phyloP scores from a whole-genome alignment of 192 early-diverging fungal genomes.

The Backusella luteola region DNA sequence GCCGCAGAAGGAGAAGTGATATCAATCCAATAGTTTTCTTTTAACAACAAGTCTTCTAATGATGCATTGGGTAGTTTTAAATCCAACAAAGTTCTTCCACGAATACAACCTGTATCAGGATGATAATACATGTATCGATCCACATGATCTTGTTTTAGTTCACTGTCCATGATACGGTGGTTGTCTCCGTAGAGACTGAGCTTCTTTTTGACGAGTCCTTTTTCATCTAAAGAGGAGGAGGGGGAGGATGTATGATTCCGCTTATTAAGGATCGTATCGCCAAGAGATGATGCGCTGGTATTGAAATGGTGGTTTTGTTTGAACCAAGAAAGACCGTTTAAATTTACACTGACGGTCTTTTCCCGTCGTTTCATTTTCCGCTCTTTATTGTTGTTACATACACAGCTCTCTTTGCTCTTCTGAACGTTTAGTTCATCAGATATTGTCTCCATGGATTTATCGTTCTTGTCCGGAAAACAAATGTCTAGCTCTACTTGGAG shows the following conservation, averaged over 20 bases:
- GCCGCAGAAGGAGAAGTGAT: slow-evolving; percentile 45
- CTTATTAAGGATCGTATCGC: background rate
- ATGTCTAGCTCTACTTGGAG: slow-evolving; percentile 7
- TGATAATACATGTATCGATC: slow-evolving; percentile 68
- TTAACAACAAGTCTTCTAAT: slow-evolving; percentile 36
- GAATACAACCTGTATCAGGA: slow-evolving; percentile 57
- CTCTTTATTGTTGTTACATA: background rate
- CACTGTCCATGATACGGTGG: background rate
- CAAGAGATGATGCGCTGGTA: background rate
- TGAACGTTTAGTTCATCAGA: background rate
- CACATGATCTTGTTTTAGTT: background rate
- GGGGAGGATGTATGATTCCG: background rate
- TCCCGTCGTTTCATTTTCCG: background rate
- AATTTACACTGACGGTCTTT: background rate
- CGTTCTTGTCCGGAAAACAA: slow-evolving; percentile 6
- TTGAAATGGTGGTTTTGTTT: background rate
- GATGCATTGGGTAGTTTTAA: slow-evolving; percentile 45
- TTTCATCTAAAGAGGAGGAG: background rate
- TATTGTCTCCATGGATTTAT: background rate
- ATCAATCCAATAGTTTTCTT: slow-evolving; percentile 69
- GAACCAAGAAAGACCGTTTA: background rate
- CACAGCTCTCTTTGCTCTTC: background rate
- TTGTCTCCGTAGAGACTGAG: slow-evolving; percentile 28
- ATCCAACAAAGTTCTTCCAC: slow-evolving; percentile 50
- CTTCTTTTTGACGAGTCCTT: background rate